A percentile compares a stretch with the other conserved stretches of the same genome.
Evolutionary conservation across 148 eudicot genomes (phyloP).

Genomic region (Persicaria maculosa): DNA sequence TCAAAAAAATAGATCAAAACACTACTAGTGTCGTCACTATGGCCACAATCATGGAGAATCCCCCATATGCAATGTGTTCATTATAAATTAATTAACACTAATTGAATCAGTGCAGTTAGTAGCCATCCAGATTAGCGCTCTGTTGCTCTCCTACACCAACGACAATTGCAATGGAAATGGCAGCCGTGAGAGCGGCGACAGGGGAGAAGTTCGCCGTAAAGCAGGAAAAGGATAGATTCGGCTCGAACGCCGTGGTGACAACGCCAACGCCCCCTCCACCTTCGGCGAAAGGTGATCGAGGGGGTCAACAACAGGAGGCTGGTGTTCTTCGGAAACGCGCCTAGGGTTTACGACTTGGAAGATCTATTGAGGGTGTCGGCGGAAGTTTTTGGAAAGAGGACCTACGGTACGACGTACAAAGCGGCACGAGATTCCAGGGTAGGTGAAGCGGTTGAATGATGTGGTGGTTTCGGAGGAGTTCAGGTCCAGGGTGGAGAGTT

Average conservation of each 20-base stretch:
- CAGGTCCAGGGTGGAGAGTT: slow-evolving; percentile 53
- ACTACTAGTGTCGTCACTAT: no score
- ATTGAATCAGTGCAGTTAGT: no score
- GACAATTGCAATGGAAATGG: slow-evolving; percentile 19
- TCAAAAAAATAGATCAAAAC: no score
- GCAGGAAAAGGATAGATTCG: slow-evolving; percentile 9
- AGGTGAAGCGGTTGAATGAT: slow-evolving; percentile 81
- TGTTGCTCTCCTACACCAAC: slow-evolving; percentile 30
- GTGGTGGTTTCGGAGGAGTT: slow-evolving; percentile 54
- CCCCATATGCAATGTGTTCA: no score
- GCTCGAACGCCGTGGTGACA: slow-evolving; percentile 9
- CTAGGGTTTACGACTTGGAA: slow-evolving; percentile 57
- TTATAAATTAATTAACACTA: no score
- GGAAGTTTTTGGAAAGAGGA: slow-evolving; percentile 93
- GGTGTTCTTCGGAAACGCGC: slow-evolving; percentile 45
- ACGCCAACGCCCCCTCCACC: neutral
- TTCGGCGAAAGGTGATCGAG: slow-evolving; percentile 6
- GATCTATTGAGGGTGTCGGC: slow-evolving; percentile 85
- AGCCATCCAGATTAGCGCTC: neutral
- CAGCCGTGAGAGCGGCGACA: slow-evolving; percentile 15
- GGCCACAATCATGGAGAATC: no score
- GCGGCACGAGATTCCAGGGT: slow-evolving; percentile 57
- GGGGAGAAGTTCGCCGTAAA: slow-evolving; percentile 13
- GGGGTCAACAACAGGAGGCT: slow-evolving; percentile 22
- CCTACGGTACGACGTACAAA: slow-evolving; percentile 87